phyloP scores from a whole-genome alignment of 441 rosid species.

The Eugenia klotzschiana region DNA sequence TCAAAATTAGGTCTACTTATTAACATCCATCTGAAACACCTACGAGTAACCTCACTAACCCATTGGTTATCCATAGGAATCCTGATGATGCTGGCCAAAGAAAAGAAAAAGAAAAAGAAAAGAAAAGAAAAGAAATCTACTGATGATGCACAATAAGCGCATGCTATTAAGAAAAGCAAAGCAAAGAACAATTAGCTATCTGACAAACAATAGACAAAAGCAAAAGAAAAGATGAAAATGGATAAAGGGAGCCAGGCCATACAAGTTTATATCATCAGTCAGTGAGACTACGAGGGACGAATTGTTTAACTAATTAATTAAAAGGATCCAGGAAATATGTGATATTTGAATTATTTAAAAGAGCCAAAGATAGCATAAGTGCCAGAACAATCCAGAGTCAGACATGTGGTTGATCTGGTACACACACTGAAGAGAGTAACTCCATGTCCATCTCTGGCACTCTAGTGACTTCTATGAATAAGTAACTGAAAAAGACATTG shows the following conservation, averaged over 20 bases:
- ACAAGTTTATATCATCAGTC: neutral
- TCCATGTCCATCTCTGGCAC: neutral
- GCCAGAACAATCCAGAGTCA: neutral
- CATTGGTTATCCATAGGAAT: neutral
- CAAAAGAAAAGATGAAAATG: neutral
- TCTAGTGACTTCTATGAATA: neutral
- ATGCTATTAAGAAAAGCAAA: neutral
- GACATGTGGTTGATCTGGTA: neutral
- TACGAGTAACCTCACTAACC: neutral
- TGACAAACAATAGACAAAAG: neutral
- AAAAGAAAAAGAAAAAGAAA: neutral
- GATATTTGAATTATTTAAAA: neutral
- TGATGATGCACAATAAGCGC: neutral
- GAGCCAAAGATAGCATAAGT: neutral
- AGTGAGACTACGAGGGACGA: neutral
- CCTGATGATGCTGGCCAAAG: neutral
- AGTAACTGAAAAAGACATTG: neutral
- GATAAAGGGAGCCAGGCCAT: neutral
- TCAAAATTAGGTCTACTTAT: neutral
- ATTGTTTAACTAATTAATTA: neutral
- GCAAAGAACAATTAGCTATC: neutral
- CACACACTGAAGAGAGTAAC: neutral
- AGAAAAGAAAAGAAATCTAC: neutral
- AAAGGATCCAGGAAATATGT: neutral
- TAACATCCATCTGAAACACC: neutral